Base-by-base conservation (phyloP, 371 early-diverging fungal species). In the Synchytrium microbalum region DNA sequence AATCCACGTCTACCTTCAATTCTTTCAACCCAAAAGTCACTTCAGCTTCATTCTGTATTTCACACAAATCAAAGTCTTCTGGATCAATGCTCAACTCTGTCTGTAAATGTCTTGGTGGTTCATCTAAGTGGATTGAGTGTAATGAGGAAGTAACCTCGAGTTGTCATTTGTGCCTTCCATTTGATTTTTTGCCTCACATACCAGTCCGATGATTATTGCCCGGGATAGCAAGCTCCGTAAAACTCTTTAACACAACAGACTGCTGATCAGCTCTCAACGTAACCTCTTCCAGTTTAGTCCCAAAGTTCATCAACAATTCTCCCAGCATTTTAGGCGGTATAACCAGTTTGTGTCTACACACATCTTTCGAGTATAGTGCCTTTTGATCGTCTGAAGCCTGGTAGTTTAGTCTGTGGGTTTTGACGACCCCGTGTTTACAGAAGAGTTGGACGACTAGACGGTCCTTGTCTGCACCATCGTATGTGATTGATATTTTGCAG, bases 401-500 rank as follows among this genome's bases (percentile, higher is more conserved):
- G 68, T 79, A 85, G 56, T 80, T 77, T 32, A 86, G 69, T 23
- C 72, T 69, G 67, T 84, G 84, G 0, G 81, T 80, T 58, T 81
- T 80, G 28, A 73, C 63, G 25, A 86, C 75, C 8, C 86, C 78
- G 61, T 76, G 70, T 60, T 77, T 76, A 72, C 84, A 86, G 10
- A 56, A 62, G 62, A 86, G 64, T 46, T 75, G 73, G 26, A 86
- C 72, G 1, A 83, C 74, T 30, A 86, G 63, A 1, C 84, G 67
- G 56, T 81, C 78, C 5, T 69, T 73, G 25, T 69, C 46, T 64
- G 14, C 55, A 0, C 51, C 28, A 3, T 63, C 31, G 25, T 75
- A 64, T 58, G 77, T 70, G 2, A 84, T 67, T 23, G 70, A 61
- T 29, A 86, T 70, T 31, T 74, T 53, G 61, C 84, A 79, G 27